Percentiles rank a stretch among this genome's conserved stretches.
Evolutionary conservation across 2,329 filamentous ascomycete species (phyloP).

Genomic region (Lachnellula cervina): DNA sequence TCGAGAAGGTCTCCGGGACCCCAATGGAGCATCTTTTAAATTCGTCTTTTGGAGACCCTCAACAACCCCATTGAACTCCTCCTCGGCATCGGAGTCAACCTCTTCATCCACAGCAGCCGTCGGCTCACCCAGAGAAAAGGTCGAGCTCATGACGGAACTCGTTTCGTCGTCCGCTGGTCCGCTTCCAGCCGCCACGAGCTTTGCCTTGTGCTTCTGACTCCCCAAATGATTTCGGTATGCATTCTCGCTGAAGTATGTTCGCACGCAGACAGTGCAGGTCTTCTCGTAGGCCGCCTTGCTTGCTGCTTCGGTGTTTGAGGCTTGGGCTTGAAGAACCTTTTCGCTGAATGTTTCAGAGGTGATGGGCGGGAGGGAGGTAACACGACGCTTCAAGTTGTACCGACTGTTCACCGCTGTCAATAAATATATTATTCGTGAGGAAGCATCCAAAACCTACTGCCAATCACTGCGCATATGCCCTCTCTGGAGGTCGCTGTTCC

Average conservation of each 20-base stretch:
- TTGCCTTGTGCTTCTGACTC: slow-evolving; percentile 82
- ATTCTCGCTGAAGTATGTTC: slow-evolving; percentile 95
- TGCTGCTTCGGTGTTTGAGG: slow-evolving; percentile 75
- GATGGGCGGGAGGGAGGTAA: slow-evolving; percentile 85
- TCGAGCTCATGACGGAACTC: slow-evolving; percentile 82
- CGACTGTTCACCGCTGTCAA: slow-evolving; percentile 50
- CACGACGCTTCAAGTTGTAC: slow-evolving; percentile 93
- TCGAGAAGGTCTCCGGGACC: slow-evolving; percentile 21
- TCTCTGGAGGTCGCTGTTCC: slow-evolving; percentile 87
- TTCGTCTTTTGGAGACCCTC: slow-evolving; percentile 68
- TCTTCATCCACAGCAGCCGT: slow-evolving; percentile 42
- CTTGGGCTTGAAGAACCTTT: slow-evolving; percentile 89
- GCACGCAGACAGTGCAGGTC: slow-evolving; percentile 74
- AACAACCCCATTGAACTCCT: slow-evolving; percentile 72
- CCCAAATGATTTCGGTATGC: slow-evolving; percentile 88
- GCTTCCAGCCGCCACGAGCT: slow-evolving; percentile 47
- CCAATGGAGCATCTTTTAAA: slow-evolving; percentile 33
- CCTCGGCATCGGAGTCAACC: slow-evolving; percentile 64
- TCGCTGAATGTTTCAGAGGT: slow-evolving; percentile 91
- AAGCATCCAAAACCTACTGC: slow-evolving; percentile 63
- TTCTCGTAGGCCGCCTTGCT: slow-evolving; percentile 87
- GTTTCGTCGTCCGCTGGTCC: slow-evolving; percentile 54
- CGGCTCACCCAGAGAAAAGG: slow-evolving; percentile 81
- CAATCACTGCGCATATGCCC: slow-evolving; percentile 98
- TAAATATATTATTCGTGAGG: neutral